Evolutionary conservation across 176 grass and related monocot genomes (phyloP).

Genomic region (Oryza australiensis): DNA sequence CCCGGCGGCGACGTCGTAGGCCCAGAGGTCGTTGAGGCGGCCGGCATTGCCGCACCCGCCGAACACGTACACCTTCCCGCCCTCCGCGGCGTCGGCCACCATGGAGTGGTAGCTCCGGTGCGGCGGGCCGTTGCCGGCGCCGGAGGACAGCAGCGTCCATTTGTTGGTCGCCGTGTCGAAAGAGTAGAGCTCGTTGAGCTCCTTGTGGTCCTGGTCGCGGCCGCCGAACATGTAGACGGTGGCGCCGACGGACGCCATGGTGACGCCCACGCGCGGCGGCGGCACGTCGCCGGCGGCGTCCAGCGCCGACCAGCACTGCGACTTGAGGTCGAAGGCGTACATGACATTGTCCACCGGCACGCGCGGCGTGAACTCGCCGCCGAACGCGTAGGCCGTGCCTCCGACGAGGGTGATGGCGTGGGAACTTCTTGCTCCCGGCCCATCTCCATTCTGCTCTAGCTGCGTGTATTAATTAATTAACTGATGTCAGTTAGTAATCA

Average conservation of each 20-base stretch:
- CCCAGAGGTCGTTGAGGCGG: slow-evolving; percentile 83
- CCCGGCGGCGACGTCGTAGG: slow-evolving; percentile 36
- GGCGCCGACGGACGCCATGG: slow-evolving; percentile 58
- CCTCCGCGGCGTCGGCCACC: slow-evolving; percentile 46
- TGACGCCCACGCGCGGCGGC: slow-evolving; percentile 79
- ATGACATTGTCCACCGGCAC: slow-evolving; percentile 83
- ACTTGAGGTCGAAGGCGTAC: slow-evolving; percentile 66
- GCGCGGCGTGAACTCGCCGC: slow-evolving; percentile 87
- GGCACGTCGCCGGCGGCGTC: slow-evolving; percentile 57
- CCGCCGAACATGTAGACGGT: slow-evolving; percentile 75
- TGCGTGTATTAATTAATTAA: slow-evolving; percentile 2
- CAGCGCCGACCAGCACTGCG: slow-evolving; percentile 60
- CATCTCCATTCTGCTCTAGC: slow-evolving; percentile 65
- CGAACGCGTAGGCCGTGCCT: slow-evolving; percentile 70
- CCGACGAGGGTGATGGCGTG: slow-evolving; percentile 72
- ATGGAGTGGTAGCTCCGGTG: slow-evolving; percentile 90
- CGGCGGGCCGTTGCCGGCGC: slow-evolving; percentile 49
- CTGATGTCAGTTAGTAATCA: too few relatives aligned
- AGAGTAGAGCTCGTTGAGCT: slow-evolving; percentile 81
- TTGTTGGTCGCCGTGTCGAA: slow-evolving; percentile 55
- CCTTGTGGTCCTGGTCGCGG: slow-evolving; percentile 70
- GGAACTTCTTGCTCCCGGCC: slow-evolving; percentile 77
- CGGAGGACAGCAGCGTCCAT: slow-evolving; percentile 67
- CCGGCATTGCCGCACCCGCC: slow-evolving; percentile 73
- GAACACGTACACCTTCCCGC: slow-evolving; percentile 58